These are phyloP conservation scores for Solanum ahanhuiri DNA, from an alignment of 257 asterid species.

Conservation along the genomic window DNA sequence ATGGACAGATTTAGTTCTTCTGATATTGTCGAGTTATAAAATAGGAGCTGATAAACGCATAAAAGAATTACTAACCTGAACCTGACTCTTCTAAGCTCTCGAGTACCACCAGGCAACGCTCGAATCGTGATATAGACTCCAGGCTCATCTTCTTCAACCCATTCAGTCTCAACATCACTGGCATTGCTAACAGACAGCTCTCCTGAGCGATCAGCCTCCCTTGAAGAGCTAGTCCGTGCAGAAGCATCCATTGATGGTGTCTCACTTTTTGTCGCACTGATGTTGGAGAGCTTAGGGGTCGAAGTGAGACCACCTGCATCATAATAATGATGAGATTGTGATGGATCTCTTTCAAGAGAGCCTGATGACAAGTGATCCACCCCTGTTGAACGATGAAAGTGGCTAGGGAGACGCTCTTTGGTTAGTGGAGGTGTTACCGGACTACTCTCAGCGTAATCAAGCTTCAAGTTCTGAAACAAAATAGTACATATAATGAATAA, in stretches of 20 bases:
- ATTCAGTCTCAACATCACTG: conserved; percentile 78
- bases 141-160: conserved; percentile 98
- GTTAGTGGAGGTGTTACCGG: conserved; percentile 65
- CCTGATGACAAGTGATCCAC: conserved; percentile 38
- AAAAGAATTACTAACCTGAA: conserved; percentile 55
- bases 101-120: conserved; percentile 66
- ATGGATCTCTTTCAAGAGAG: conserved; percentile 30
- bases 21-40: not conserved
- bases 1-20: not conserved
- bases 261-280: conserved; percentile 64
- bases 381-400: conserved; percentile 31
- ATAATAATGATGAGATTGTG: conserved; percentile 24
- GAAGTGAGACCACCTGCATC: conserved; percentile 52
- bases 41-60: not conserved
- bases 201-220: conserved; percentile 74
- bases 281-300: conserved; percentile 71
- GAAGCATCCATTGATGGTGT: conserved; percentile 73
- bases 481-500: not conserved
- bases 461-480: conserved; percentile 46
- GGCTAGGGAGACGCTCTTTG: conserved; percentile 50
- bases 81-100: conserved; percentile 92
- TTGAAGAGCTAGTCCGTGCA: conserved; percentile 63
- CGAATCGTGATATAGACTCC: conserved; percentile 92
- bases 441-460: conserved; percentile 55
- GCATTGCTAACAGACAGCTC: conserved; percentile 92